phyloP scores from a whole-genome alignment of 2,329 filamentous ascomycete species.

The Mycosphaerella sp. region DNA sequence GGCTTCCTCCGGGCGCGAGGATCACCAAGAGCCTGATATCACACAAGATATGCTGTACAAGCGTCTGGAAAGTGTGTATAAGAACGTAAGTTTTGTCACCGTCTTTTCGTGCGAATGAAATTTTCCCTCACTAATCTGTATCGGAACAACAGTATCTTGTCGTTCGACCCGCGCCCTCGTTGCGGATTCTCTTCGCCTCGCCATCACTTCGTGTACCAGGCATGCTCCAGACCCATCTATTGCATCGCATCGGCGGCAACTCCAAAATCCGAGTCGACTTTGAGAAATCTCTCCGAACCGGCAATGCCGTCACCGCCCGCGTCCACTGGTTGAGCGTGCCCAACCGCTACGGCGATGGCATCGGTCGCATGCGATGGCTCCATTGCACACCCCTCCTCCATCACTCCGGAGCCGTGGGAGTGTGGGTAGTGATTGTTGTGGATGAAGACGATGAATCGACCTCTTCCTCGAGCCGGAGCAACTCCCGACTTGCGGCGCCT shows the following conservation, averaged over 20 bases:
- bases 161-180: constrained; percentile 42
- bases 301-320: constrained; percentile 65
- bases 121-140: background rate
- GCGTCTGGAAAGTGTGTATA: constrained; percentile 48
- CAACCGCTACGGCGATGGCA: constrained; percentile 34
- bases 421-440: constrained; percentile 71
- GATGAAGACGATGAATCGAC: background rate
- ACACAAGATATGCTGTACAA: constrained; percentile 19
- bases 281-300: constrained; percentile 54
- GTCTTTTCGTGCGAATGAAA: background rate
- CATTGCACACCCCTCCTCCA: constrained; percentile 70
- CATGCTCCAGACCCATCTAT: constrained; percentile 44
- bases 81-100: constrained; percentile 43
- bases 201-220: constrained; percentile 45
- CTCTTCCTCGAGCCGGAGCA: background rate
- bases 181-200: constrained; percentile 46
- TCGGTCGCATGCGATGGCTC: constrained; percentile 65
- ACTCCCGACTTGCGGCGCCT: too few species aligned
- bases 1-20: constrained; percentile 7
- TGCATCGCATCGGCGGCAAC: constrained; percentile 45
- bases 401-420: constrained; percentile 59
- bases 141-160: constrained; percentile 38
- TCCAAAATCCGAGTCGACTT: constrained; percentile 48
- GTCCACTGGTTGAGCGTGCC: constrained; percentile 58
- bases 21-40: background rate